Conservation (phyloP, 1,284 basidiomycete species). For the Agroathelia rolfsii region DNA sequence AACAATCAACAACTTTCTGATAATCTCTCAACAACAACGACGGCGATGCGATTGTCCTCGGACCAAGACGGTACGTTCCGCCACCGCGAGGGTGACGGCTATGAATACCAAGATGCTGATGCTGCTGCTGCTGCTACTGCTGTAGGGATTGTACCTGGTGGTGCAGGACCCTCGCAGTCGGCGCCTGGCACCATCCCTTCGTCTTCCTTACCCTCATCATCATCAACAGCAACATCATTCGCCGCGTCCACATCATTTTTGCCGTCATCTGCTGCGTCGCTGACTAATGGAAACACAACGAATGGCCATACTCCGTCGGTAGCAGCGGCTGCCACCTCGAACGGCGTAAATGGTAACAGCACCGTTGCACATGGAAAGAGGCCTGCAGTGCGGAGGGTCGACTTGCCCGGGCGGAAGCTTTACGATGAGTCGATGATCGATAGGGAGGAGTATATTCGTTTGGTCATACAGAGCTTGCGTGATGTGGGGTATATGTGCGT, state of each 20-base stretch:
- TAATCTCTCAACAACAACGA: too few relatives aligned
- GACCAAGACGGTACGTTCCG: too few relatives aligned
- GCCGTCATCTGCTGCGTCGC: too few relatives aligned
- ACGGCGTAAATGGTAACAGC: conserved; percentile 37
- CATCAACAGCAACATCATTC: too few relatives aligned
- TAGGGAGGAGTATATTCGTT: conserved; percentile 84
- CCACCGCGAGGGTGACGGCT: conserved; percentile 8
- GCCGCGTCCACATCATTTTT: too few relatives aligned
- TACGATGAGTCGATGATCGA: conserved; percentile 70
- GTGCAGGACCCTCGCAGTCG: too few relatives aligned
- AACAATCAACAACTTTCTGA: too few relatives aligned
- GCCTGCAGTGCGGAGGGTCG: conserved; percentile 42
- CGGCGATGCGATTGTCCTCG: too few relatives aligned
- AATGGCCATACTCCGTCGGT: conserved; percentile 20
- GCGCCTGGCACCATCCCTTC: too few relatives aligned
- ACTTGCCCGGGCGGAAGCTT: conserved; percentile 58
- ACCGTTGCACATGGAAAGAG: conserved; percentile 14
- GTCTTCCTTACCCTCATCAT: too few relatives aligned
- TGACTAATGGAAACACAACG: conserved; percentile 25
- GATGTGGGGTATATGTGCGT: conserved; percentile 92
- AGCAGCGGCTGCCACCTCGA: conserved; percentile 21
- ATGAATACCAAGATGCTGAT: conserved; percentile 15
- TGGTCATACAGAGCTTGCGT: conserved; percentile 83
- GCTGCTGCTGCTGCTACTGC: too few relatives aligned
- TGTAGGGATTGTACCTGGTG: too few relatives aligned